Evolutionary conservation across 1,139 yeast genomes (phyloP).

Genomic region (Zygosaccharomyces pseudobailii): DNA sequence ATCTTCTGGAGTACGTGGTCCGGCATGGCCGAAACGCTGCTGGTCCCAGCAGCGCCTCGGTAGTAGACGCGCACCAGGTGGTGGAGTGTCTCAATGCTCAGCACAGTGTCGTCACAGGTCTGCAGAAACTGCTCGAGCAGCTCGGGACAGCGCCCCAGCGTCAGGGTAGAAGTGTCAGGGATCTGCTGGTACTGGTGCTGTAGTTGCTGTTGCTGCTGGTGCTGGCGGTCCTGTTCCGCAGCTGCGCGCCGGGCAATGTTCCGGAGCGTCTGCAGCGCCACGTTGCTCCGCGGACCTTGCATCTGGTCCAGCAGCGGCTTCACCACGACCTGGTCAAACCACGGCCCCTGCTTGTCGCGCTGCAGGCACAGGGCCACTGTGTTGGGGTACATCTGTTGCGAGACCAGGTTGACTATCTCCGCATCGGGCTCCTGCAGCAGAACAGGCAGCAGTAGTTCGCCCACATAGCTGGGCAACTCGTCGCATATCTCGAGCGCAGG

Average conservation of each 20-base stretch:
- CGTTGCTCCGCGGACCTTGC: constrained; percentile 3
- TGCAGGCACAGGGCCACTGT: constrained; percentile 7
- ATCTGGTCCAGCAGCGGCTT: constrained; percentile 8
- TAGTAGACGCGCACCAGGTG: constrained; percentile 7
- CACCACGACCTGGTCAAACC: constrained; percentile 11
- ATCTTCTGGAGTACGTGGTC: neutral
- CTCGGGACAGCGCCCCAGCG: neutral
- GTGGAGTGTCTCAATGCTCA: constrained; percentile 7
- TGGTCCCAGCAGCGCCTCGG: neutral
- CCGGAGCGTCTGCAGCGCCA: constrained; percentile 10
- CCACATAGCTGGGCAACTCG: constrained; percentile 15
- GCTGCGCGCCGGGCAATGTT: constrained; percentile 2
- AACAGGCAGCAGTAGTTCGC: constrained; percentile 20
- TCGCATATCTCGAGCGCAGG: constrained; percentile 10
- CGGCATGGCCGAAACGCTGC: neutral
- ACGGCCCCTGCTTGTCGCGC: neutral
- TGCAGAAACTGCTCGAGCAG: neutral
- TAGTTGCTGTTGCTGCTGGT: neutral
- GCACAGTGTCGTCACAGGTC: constrained; percentile 1
- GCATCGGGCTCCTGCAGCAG: constrained; percentile 17
- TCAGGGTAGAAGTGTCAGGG: neutral
- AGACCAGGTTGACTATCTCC: constrained; percentile 19
- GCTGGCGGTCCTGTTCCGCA: neutral
- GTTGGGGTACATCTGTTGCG: constrained; percentile 18
- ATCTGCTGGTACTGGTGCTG: no score